Conservation (phyloP, 2,329 filamentous ascomycete genomes). For the Fusarium sterilihyphosum region DNA sequence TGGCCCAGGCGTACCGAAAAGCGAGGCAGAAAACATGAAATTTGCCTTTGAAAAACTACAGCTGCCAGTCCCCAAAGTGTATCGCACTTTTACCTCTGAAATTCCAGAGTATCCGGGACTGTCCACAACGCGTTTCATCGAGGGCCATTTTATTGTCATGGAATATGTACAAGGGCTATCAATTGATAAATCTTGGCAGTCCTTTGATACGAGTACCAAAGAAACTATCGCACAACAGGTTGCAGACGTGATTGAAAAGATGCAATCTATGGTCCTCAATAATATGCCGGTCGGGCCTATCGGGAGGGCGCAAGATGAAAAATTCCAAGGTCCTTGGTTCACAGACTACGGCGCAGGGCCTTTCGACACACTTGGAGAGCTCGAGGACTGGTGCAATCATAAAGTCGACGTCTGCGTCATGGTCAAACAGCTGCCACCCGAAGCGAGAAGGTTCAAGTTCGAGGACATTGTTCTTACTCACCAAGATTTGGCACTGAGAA, state of each 20-base stretch:
- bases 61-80: accelerated
- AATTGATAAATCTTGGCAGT: accelerated
- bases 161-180: background rate
- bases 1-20: background rate
- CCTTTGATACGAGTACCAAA: accelerated
- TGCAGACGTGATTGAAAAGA: accelerated
- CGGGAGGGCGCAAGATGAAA: accelerated
- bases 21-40: background rate
- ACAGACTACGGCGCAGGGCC: background rate
- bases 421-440: accelerated
- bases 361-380: accelerated
- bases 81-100: background rate
- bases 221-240: accelerated
- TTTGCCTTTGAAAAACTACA: accelerated
- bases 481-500: background rate
- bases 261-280: background rate
- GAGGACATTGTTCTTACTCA: accelerated
- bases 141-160: background rate
- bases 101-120: background rate
- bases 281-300: accelerated
- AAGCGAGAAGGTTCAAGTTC: accelerated
- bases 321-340: background rate
- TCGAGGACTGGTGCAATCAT: background rate
- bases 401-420: accelerated
- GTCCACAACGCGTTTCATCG: accelerated